These are phyloP conservation scores for Phytophthora ohioensis DNA, from an alignment of 352 stramenopile genomes.

Conservation along the genomic window DNA sequence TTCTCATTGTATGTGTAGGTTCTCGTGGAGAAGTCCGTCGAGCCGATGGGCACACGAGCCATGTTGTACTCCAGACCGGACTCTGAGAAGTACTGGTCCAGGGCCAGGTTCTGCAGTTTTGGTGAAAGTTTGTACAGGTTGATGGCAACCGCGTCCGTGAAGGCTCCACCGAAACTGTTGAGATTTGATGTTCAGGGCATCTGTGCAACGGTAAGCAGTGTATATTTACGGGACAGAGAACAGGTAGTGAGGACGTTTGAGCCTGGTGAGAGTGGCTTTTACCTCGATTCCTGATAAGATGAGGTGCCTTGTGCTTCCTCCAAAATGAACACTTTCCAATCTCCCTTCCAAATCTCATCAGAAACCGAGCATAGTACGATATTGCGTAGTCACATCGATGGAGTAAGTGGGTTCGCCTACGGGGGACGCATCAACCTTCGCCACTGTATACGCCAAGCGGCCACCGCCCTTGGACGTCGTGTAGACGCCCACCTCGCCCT, in stretches of 20 bases:
- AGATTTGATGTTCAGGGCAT: not conserved
- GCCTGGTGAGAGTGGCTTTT: too few species aligned
- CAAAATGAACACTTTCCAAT: too few species aligned
- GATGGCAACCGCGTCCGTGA: slow-evolving; percentile 77
- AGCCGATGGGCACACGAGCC: slow-evolving; percentile 73
- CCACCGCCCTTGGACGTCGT: slow-evolving; percentile 56
- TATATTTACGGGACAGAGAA: not conserved
- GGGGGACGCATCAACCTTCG: slow-evolving; percentile 32
- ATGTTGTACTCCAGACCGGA: slow-evolving; percentile 72
- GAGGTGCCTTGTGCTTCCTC: too few species aligned
- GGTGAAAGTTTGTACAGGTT: slow-evolving; percentile 71
- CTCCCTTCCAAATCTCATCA: slow-evolving; percentile 13
- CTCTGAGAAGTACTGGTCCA: slow-evolving; percentile 70
- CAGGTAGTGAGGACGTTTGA: too few species aligned
- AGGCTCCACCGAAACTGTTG: slow-evolving; percentile 78
- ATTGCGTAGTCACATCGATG: slow-evolving; percentile 62
- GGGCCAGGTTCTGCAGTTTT: slow-evolving; percentile 52
- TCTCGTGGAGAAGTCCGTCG: slow-evolving; percentile 74
- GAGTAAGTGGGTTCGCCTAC: slow-evolving; percentile 49
- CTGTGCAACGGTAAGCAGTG: not conserved
- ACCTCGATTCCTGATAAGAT: too few species aligned
- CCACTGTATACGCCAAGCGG: slow-evolving; percentile 51
- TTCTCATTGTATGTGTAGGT: slow-evolving; percentile 55
- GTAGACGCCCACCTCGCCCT: slow-evolving; percentile 54
- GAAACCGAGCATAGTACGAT: slow-evolving; percentile 89